Base-by-base conservation (phyloP, 805 yeast species). In the Zygotorulaspora danielsina region DNA sequence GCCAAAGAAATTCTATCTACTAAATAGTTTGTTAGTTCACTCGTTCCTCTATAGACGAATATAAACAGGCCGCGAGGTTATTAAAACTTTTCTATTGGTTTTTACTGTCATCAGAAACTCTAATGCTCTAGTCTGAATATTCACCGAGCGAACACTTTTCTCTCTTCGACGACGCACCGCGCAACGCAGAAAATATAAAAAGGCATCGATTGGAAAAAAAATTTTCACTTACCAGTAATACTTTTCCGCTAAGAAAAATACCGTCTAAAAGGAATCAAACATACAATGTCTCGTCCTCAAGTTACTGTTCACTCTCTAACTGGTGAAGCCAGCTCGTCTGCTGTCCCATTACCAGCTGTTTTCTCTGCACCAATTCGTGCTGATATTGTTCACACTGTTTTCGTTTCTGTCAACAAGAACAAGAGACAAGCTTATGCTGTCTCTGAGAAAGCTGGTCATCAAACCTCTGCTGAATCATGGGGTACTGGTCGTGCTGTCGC, bases 401-500 rank as follows among this genome's bases (percentile, higher is more conserved):
- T 88, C 84, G 85, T 89, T 71, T 84, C 89, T 70, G 87, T 93
- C 64, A 89, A 89, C 94, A 93, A 93, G 93, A 93, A 93, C 96
- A 90, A 90, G 88, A 88, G 99, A 78, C 99, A 93, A 79, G 97
- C 99, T 74, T 93, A 93, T 84, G 96, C 99, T 71, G 98, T 93
- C 64, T 83, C 97, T 64, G 88, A 81, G 71, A 85, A 88, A 78
- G 98, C 98, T 68, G 98, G 98, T 79, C 95, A 87, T 83, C 97
- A 93, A 79, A 89, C 97, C 75, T 90, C 97, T 54, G 98, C 98
- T 72, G 97, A 88, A 78, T 93, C 98, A 55, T 93, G 98, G 98
- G 98, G 98, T 88, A 93, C 98, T 65, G 98, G 98, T 81, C 89
- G 98, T 81, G 98, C 98, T 76, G 96, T 93, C 69, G 97, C 98